A percentile compares a stretch with the other conserved stretches of the same genome.
Evolutionary conservation across 75 land plant genomes (phyloP).

Genomic region (Picea glauca): DNA sequence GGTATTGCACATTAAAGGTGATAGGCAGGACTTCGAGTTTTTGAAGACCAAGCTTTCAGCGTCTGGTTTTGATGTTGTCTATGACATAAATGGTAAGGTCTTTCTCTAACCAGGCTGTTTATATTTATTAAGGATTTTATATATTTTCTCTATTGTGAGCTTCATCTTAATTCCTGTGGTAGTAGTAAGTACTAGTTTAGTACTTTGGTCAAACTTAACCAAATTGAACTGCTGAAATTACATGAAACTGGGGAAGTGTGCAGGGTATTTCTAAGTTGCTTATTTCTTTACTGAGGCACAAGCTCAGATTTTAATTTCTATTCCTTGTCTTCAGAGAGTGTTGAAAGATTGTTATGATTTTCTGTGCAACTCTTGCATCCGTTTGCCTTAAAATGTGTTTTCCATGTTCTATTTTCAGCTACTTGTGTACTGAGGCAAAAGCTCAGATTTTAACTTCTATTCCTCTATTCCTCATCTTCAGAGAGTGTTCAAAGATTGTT

Average conservation of each 20-base stretch:
- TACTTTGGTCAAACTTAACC: no score
- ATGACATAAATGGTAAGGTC: constrained; percentile 89
- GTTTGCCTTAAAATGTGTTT: neutral
- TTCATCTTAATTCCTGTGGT: neutral
- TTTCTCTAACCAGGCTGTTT: neutral
- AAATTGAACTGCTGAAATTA: neutral
- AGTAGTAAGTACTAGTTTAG: neutral
- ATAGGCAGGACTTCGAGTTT: constrained; percentile 87
- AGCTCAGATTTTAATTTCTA: neutral
- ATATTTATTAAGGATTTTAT: neutral
- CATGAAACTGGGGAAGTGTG: neutral
- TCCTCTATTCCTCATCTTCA: neutral
- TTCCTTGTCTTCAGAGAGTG: neutral
- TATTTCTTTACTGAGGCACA: neutral
- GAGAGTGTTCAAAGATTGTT: neutral
- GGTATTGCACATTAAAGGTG: constrained; percentile 95
- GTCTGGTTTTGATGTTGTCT: constrained; percentile 87
- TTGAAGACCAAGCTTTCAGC: constrained; percentile 74
- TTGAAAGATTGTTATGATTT: constrained; percentile 1
- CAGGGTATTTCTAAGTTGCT: neutral
- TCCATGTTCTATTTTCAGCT: no score
- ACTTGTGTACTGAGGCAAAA: neutral
- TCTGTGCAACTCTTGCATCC: neutral
- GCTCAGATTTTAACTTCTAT: neutral
- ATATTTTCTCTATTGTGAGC: neutral